Evolutionary conservation across 1,139 yeast species (phyloP), one percentile per base, ranked within the genome.

Genomic region (Taphrina populina): DNA sequence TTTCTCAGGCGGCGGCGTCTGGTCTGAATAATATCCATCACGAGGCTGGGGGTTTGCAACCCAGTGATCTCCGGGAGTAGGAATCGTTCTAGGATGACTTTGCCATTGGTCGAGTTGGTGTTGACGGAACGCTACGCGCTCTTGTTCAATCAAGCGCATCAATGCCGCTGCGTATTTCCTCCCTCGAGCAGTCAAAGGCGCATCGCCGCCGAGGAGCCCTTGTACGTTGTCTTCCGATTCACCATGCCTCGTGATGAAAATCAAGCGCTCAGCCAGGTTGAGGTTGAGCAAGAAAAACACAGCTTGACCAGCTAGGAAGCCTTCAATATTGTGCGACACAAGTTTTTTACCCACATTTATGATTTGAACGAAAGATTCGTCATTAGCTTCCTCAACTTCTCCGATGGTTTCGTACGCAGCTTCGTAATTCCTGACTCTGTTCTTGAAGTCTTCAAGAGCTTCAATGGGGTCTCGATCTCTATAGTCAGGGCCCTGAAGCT

Each of bases 171-270:
- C 75, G 67, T 87, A 92, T 65, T 77, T 82, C 30, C 70, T 70
- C 26, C 98, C 98, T 56, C 95, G 78, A 60, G 78, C 76, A 0
- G 97, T 92, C 53, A 92, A 73, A 27, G 75, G 75, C 0, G 96
- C 83, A 67, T 92, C 94, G 20, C 97, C 96, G n/a, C 98, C 97
- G 62, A 92, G 86, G 59, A 80, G 76, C 7, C 97, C 97, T 53
- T 74, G 70, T 27, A 87, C 82, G 67, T 90, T 92, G 67, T 88
- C 96, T 43, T 78, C 78, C 61, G 90, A 81, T 69, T 92, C 97
- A 52, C 97, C 98, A 66, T 90, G 96, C 61, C 97, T 78, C 1
- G 96, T 83, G 61, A 92, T 84, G 95, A 96, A 92, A 52, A 92
- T 88, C 69, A 88, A 95, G 59, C 97, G 79, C 67, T 88, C 95